Evolutionary conservation across 2,329 filamentous ascomycete genomes (phyloP).

Genomic region (Grosmannia clavigera): DNA sequence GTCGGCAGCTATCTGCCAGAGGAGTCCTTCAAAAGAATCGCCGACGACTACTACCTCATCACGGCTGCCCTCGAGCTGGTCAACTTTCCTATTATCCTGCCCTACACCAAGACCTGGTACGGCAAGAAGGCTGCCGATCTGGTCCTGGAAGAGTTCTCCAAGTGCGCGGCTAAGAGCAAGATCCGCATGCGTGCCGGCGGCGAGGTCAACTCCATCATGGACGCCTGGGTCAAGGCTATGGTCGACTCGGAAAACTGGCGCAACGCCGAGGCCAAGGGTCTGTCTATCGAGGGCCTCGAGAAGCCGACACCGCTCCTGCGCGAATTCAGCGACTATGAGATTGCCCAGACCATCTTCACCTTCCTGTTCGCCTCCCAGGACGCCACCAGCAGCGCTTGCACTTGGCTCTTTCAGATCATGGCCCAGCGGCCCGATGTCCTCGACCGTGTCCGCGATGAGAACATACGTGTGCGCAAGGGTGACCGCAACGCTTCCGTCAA

Average conservation of each 20-base stretch:
- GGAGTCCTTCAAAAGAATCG: constrained; percentile 82
- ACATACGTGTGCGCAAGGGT: constrained; percentile 62
- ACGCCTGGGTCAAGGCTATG: constrained; percentile 85
- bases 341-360: constrained; percentile 85
- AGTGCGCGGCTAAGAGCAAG: constrained; percentile 88
- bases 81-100: constrained; percentile 95
- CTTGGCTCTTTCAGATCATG: constrained; percentile 90
- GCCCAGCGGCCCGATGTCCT: constrained; percentile 89
- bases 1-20: constrained; percentile 92
- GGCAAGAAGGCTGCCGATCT: constrained; percentile 92
- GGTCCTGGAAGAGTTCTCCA: constrained; percentile 78
- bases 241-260: constrained; percentile 73
- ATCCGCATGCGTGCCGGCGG: constrained; percentile 82
- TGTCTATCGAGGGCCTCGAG: constrained; percentile 52
- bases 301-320: constrained; percentile 78
- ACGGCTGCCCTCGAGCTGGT: constrained; percentile 92
- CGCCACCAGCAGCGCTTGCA: constrained; percentile 83
- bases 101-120: constrained; percentile 93
- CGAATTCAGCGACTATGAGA: constrained; percentile 82
- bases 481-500: constrained; percentile 57
- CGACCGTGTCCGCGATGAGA: constrained; percentile 84
- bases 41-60: constrained; percentile 93
- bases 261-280: constrained; percentile 62
- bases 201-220: constrained; percentile 83
- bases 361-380: constrained; percentile 97